phyloP scores from a whole-genome alignment of 352 stramenopile species.

The Peronospora farinosa region DNA sequence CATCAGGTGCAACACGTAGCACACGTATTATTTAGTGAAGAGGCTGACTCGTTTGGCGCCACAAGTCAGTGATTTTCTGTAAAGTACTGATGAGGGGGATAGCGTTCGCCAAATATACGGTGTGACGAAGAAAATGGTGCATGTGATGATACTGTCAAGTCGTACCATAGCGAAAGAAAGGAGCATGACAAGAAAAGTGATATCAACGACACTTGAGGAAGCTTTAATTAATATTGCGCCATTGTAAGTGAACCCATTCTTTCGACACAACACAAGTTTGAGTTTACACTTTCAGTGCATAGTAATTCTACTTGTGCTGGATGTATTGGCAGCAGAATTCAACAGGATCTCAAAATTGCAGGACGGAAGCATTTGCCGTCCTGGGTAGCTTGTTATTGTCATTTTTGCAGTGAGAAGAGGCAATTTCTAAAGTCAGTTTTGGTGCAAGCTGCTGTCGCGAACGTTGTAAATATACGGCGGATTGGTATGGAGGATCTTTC shows the following conservation, averaged over 20 bases:
- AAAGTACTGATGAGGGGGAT: neutral
- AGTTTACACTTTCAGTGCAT: no score
- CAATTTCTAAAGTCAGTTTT: no score
- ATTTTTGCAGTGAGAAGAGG: no score
- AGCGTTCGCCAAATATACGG: conserved; percentile 11
- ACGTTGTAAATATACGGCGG: no score
- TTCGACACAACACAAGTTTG: no score
- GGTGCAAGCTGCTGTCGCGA: no score
- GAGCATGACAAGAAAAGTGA: conserved; percentile 16
- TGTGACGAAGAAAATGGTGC: conserved; percentile 6
- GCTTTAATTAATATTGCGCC: neutral
- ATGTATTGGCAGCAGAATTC: no score
- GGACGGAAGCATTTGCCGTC: no score
- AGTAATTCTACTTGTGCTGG: no score
- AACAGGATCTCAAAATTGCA: no score
- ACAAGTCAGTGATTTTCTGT: conserved; percentile 1
- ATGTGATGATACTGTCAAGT: conserved; percentile 41
- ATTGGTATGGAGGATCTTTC: no score
- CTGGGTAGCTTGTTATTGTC: no score
- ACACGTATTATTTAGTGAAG: conserved; percentile 25
- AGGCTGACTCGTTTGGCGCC: conserved; percentile 5
- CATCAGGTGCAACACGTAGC: conserved; percentile 14
- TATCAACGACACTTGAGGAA: conserved; percentile 12
- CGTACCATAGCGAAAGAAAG: conserved; percentile 40
- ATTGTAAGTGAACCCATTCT: conserved; percentile 4